Evolutionary conservation across 2,329 filamentous ascomycete genomes (phyloP).

Genomic region (Xylariaceae sp.): DNA sequence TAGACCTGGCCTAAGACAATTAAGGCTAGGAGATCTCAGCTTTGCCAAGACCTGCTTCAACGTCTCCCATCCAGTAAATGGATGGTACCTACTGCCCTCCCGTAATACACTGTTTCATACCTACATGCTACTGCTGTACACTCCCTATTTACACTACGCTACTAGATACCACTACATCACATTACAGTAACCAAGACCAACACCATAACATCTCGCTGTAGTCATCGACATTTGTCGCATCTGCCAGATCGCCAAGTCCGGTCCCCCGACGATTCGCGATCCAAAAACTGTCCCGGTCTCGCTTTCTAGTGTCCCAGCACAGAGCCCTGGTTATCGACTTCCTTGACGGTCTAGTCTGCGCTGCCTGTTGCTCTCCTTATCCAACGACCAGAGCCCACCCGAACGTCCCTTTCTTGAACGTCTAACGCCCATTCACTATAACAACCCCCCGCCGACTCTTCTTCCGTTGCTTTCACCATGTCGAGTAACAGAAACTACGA

Average conservation of each 20-base stretch:
- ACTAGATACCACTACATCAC: neutral
- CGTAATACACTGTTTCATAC: no score
- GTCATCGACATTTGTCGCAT: constrained; percentile 19
- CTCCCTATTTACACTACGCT: constrained; percentile 7
- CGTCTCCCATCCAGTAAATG: no score
- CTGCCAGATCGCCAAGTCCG: constrained; percentile 14
- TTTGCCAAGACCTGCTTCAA: no score
- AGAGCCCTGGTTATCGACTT: neutral
- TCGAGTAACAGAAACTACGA: constrained; percentile 98
- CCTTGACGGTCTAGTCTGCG: constrained; percentile 7
- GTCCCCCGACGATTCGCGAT: constrained; percentile 18
- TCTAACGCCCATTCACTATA: constrained; percentile 6
- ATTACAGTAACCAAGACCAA: neutral
- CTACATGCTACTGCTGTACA: neutral
- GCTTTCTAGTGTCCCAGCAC: neutral
- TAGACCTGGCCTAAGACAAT: no score
- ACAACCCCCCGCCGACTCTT: constrained; percentile 12
- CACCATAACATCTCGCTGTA: neutral
- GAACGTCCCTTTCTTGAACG: constrained; percentile 1
- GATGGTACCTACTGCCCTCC: no score
- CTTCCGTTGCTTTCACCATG: constrained; percentile 53
- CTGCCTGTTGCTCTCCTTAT: constrained; percentile 8
- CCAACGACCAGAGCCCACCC: constrained; percentile 4
- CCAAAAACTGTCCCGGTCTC: constrained; percentile 4
- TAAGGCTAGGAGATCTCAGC: no score